These are phyloP conservation scores for Sporothrix globosa DNA, from an alignment of 2,329 filamentous ascomycete species.

Conservation along the genomic window DNA sequence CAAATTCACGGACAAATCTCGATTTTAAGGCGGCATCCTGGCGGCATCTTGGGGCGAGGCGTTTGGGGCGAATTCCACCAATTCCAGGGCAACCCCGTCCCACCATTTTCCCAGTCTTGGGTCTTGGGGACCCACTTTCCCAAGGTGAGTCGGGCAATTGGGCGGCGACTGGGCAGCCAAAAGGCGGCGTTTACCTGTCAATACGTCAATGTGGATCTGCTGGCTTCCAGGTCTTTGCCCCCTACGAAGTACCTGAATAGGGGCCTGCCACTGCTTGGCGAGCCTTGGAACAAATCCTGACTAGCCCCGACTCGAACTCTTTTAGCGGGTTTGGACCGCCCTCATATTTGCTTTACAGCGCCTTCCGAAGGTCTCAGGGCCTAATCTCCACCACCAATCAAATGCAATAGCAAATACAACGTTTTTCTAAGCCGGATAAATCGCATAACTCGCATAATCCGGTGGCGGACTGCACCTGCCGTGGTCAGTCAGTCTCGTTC, in stretches of 20 bases:
- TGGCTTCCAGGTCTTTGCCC: background rate
- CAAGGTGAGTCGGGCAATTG: conserved; percentile 10
- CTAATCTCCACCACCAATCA: conserved; percentile 8
- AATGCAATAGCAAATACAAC: too few relatives aligned
- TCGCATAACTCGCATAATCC: background rate
- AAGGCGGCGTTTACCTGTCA: background rate
- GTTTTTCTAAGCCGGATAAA: background rate
- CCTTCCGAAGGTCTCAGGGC: background rate
- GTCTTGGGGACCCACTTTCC: background rate
- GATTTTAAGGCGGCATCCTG: conserved; percentile 1
- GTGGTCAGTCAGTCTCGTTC: background rate
- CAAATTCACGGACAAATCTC: conserved; percentile 10
- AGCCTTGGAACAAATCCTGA: background rate
- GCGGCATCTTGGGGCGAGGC: conserved; percentile 8
- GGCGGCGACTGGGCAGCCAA: background rate
- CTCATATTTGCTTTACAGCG: background rate
- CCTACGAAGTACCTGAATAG: too few relatives aligned
- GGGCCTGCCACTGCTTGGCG: background rate
- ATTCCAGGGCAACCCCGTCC: conserved; percentile 8
- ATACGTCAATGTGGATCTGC: background rate
- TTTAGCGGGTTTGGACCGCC: background rate
- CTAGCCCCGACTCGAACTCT: background rate
- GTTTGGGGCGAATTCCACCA: conserved; percentile 21
- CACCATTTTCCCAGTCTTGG: background rate
- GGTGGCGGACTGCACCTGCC: background rate